A percentile compares a stretch with the other conserved stretches of the same genome.
Evolutionary conservation across 495 filamentous ascomycete genomes (phyloP).

Genomic region (Alectoria sarmentosa): DNA sequence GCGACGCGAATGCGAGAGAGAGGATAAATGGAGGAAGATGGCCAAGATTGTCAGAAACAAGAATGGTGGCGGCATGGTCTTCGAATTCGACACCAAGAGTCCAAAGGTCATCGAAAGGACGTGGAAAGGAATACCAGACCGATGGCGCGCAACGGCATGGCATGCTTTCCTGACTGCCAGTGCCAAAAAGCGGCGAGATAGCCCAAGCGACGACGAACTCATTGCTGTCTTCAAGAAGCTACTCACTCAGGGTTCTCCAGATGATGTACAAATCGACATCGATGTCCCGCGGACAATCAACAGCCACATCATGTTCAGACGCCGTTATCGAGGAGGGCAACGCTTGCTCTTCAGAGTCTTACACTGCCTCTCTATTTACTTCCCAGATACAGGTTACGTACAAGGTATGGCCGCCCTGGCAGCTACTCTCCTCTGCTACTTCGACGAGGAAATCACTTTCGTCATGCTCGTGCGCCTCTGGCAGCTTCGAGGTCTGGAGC

Average conservation of each 20-base stretch:
- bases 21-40: slow-evolving; percentile 98
- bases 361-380: slow-evolving; percentile 85
- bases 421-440: slow-evolving; percentile 92
- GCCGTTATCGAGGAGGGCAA: slow-evolving; percentile 85
- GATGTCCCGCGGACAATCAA: slow-evolving; percentile 95
- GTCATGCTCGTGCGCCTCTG: slow-evolving; percentile 92
- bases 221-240: slow-evolving; percentile 61
- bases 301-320: slow-evolving; percentile 95
- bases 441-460: slow-evolving; percentile 89
- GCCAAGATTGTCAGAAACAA: slow-evolving; percentile 56
- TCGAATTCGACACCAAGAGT: slow-evolving; percentile 79
- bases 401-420: slow-evolving; percentile 96
- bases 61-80: slow-evolving; percentile 75
- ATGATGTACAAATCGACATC: slow-evolving; percentile 96
- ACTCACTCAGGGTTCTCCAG: slow-evolving; percentile 64
- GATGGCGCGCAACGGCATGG: slow-evolving; percentile 92
- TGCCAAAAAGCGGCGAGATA: slow-evolving; percentile 55
- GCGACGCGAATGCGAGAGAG: slow-evolving; percentile 72
- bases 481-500: slow-evolving; percentile 77
- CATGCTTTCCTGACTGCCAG: slow-evolving; percentile 84
- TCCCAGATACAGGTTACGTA: slow-evolving; percentile 88
- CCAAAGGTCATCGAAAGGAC: slow-evolving; percentile 83
- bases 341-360: slow-evolving; percentile 88
- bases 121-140: slow-evolving; percentile 98
- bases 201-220: slow-evolving; percentile 62